Evolutionary conservation across 805 yeast genomes (phyloP).

Genomic region (Ogataea paraovalis): DNA sequence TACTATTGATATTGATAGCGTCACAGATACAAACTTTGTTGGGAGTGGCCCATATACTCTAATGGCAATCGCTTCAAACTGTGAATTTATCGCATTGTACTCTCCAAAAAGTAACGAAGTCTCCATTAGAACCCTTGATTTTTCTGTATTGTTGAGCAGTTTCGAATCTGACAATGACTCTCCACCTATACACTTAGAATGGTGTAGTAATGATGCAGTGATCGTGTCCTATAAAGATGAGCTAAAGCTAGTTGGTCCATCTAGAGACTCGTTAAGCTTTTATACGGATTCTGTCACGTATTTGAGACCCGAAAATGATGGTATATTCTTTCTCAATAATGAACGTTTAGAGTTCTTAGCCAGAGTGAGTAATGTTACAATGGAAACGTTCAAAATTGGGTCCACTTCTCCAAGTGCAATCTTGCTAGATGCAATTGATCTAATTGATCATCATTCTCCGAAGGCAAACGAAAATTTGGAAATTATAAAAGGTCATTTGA

Average conservation of each 20-base stretch:
- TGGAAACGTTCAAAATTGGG: conserved; percentile 73
- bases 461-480: conserved; percentile 75
- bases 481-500: conserved; percentile 44
- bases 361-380: conserved; percentile 54
- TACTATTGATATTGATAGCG: conserved; percentile 1
- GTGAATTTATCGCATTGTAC: conserved; percentile 50
- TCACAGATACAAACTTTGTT: conserved; percentile 7
- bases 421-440: conserved; percentile 70
- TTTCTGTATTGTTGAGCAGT: conserved; percentile 40
- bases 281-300: conserved; percentile 42
- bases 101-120: conserved; percentile 38
- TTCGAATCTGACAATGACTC: conserved; percentile 35
- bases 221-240: conserved; percentile 58
- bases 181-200: conserved; percentile 48
- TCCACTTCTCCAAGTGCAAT: conserved; percentile 81
- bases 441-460: conserved; percentile 64
- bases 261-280: conserved; percentile 52
- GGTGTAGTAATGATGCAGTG: conserved; percentile 89
- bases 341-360: conserved; percentile 57
- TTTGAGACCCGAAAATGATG: conserved; percentile 58
- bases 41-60: conserved; percentile 15
- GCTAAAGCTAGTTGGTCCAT: conserved; percentile 67
- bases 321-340: conserved; percentile 61
- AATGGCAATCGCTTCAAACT: conserved; percentile 42
- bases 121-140: conserved; percentile 46